Percentiles rank a stretch among this genome's conserved stretches.
These are phyloP conservation scores for Teratosphaeria nubilosa DNA, from an alignment of 2,329 filamentous ascomycete species.

Conservation along the genomic window DNA sequence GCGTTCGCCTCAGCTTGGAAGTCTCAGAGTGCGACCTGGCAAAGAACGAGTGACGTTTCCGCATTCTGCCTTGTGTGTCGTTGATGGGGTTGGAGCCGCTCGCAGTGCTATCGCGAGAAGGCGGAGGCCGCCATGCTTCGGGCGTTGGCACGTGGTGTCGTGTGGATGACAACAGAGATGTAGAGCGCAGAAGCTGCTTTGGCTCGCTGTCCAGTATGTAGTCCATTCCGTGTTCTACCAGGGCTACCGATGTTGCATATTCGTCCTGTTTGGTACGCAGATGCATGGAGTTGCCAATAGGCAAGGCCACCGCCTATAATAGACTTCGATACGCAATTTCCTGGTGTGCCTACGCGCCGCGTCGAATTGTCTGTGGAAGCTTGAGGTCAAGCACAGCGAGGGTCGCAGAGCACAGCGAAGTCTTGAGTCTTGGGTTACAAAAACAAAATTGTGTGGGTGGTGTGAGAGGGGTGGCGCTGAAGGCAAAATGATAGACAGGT, in stretches of 20 bases:
- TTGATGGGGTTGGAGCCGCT: background rate
- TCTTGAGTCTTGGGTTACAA: background rate
- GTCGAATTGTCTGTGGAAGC: background rate
- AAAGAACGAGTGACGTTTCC: conserved; percentile 19
- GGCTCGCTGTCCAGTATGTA: background rate
- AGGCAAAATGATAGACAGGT: background rate
- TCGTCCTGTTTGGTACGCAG: background rate
- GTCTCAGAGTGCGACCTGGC: conserved; percentile 14
- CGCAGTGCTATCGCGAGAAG: background rate
- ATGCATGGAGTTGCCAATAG: background rate
- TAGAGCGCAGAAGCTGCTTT: background rate
- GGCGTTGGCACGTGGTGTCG: background rate
- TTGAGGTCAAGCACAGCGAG: background rate
- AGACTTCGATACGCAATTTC: background rate
- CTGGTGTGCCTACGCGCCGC: background rate
- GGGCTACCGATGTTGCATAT: background rate
- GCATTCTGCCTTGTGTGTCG: conserved; percentile 1
- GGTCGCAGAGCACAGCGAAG: background rate
- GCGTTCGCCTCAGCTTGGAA: conserved; percentile 6
- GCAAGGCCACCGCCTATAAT: background rate
- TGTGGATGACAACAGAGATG: background rate
- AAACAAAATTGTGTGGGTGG: background rate
- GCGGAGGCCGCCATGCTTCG: background rate
- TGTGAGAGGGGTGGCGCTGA: background rate
- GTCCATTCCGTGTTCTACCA: background rate